phyloP scores from a whole-genome alignment of 176 grass and related monocot genomes.

The Puya raimondii region DNA sequence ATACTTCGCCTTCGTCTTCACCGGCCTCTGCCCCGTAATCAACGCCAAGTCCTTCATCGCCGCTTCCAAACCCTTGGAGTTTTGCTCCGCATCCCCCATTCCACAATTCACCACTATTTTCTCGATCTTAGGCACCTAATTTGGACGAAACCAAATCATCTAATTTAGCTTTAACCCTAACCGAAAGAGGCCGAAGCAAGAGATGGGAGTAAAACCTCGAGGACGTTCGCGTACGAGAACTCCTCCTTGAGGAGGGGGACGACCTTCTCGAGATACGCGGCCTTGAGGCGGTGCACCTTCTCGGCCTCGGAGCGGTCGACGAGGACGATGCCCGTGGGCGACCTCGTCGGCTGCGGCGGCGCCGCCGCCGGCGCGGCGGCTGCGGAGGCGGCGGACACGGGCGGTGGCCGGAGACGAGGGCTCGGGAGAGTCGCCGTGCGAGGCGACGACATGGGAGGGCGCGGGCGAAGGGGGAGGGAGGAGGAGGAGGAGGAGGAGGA shows the following conservation, averaged over 20 bases:
- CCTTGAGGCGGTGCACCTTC: slow-evolving; percentile 53
- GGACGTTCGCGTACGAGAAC: slow-evolving; percentile 77
- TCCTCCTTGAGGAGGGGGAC: slow-evolving; percentile 66
- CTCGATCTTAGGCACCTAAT: slow-evolving; percentile 65
- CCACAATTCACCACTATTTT: slow-evolving; percentile 88
- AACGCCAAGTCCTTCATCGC: slow-evolving; percentile 68
- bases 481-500: slow-evolving; percentile 11
- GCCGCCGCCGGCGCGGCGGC: slow-evolving; percentile 33
- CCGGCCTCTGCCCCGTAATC: slow-evolving; percentile 72
- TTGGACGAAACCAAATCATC: slow-evolving; percentile 1
- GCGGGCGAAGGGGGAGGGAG: slow-evolving; percentile 2
- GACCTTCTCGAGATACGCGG: slow-evolving; percentile 68
- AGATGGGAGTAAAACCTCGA: slow-evolving; percentile 51
- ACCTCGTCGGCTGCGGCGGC: slow-evolving; percentile 22
- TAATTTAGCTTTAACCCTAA: neutral
- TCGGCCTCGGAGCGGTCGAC: slow-evolving; percentile 57
- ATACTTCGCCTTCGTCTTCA: slow-evolving; percentile 73
- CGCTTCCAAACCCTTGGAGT: slow-evolving; percentile 65
- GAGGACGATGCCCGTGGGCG: slow-evolving; percentile 56
- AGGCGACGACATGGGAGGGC: neutral
- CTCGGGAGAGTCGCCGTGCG: slow-evolving; percentile 21
- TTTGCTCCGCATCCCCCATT: slow-evolving; percentile 73
- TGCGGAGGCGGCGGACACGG: slow-evolving; percentile 6
- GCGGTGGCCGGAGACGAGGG: slow-evolving; percentile 16
- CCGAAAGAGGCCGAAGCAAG: neutral